These are phyloP conservation scores for Sporothrix sp. DNA, from an alignment of 2,329 filamentous ascomycete genomes.

Conservation along the genomic window DNA sequence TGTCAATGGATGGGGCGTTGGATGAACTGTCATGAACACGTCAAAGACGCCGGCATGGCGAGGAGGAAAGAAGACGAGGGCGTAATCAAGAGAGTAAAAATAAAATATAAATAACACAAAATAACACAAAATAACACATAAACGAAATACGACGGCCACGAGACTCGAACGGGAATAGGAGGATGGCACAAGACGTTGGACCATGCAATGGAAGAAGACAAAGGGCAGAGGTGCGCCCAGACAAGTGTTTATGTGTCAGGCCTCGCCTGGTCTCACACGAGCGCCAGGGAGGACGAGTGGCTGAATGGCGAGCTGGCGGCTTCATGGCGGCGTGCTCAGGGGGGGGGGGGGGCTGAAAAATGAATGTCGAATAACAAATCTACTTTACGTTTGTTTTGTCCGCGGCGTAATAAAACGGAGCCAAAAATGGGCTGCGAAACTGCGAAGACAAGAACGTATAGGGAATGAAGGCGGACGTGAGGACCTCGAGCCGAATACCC, in stretches of 20 bases:
- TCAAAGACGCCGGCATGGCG: not conserved
- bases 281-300: not conserved
- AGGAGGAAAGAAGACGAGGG: no score
- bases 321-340: no score
- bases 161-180: no score
- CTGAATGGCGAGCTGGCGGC: no score
- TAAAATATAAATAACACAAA: not conserved
- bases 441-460: not conserved
- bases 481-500: no score
- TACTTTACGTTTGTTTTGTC: no score
- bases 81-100: not conserved
- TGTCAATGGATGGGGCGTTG: not conserved
- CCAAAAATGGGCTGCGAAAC: not conserved
- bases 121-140: no score
- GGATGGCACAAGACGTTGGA: not conserved
- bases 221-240: not conserved
- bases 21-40: not conserved
- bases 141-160: no score
- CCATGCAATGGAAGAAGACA: not conserved
- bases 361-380: not conserved
- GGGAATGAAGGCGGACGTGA: no score
- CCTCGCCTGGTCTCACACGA: no score
- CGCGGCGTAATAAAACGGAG: not conserved
- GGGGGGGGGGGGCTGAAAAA: not conserved
- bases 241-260: not conserved